These are phyloP conservation scores for Thalassiosira sp. DNA, from an alignment of 352 stramenopile genomes.

Conservation along the genomic window DNA sequence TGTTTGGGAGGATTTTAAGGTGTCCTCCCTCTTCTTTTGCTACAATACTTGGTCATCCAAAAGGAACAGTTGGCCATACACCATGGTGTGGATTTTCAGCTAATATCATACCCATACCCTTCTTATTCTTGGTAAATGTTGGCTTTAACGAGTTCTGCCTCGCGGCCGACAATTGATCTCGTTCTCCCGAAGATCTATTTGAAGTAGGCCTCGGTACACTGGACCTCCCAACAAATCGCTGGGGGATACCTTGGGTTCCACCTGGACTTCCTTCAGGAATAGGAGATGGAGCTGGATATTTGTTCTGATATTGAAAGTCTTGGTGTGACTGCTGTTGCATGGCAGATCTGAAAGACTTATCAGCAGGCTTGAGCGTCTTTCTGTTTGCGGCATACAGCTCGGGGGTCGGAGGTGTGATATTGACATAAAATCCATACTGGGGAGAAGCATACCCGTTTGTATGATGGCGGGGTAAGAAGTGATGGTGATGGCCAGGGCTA, in stretches of 20 bases:
- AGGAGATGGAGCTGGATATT: constrained; percentile 18
- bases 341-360: constrained; percentile 12
- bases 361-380: constrained; percentile 8
- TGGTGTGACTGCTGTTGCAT: constrained; percentile 26
- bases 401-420: constrained; percentile 70
- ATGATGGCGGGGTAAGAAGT: constrained; percentile 49
- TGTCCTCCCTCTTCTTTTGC: not conserved
- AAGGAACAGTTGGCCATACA: constrained; percentile 46
- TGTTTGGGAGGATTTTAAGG: not conserved
- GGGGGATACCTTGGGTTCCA: not conserved
- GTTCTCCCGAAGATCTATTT: constrained; percentile 11
- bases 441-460: constrained; percentile 58
- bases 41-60: constrained; percentile 32
- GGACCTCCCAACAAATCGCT: constrained; percentile 17
- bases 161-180: not conserved
- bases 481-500: constrained; percentile 32
- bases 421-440: constrained; percentile 78
- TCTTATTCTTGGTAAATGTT: constrained; percentile 47
- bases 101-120: constrained; percentile 46
- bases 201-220: constrained; percentile 20
- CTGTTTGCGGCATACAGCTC: constrained; percentile 29
- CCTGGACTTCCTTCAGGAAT: constrained; percentile 23
- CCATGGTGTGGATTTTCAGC: constrained; percentile 40
- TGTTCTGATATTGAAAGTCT: constrained; percentile 29
- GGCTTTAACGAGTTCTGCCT: constrained; percentile 34